Conservation (phyloP, 2,329 filamentous ascomycete genomes). For the Colletotrichum incanum region DNA sequence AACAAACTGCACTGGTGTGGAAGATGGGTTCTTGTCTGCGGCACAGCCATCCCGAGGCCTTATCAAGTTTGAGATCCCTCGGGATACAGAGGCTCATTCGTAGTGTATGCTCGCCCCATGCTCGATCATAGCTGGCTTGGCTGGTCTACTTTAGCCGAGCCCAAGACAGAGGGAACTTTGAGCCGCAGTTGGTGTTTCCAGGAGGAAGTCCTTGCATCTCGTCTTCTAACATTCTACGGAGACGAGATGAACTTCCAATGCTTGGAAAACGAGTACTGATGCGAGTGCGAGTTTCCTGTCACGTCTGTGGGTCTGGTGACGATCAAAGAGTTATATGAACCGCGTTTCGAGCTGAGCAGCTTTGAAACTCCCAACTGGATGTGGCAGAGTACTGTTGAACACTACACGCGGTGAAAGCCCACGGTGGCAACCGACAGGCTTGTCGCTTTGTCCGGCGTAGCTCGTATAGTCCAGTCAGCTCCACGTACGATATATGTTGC, state of each 20-base stretch:
- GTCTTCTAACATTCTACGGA: constrained; percentile 14
- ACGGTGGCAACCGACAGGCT: constrained; percentile 9
- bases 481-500: background rate
- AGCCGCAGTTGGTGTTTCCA: constrained; percentile 26
- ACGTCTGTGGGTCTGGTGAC: constrained; percentile 3
- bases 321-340: constrained; percentile 12
- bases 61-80: background rate
- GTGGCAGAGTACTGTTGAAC: constrained; percentile 21
- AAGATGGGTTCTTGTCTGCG: background rate
- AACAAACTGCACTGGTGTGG: background rate
- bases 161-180: constrained; percentile 2
- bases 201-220: constrained; percentile 11
- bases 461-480: background rate
- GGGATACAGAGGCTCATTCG: background rate
- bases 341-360: background rate
- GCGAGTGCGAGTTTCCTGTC: constrained; percentile 12
- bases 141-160: constrained; percentile 18
- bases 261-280: constrained; percentile 5
- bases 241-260: constrained; percentile 27
- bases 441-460: background rate
- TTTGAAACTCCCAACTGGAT: constrained; percentile 10
- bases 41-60: background rate
- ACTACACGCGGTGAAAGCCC: constrained; percentile 7
- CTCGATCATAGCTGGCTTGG: constrained; percentile 16
- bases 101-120: background rate